Base-by-base conservation (phyloP, 805 yeast genomes). In the Blastobotrys attinorum region DNA sequence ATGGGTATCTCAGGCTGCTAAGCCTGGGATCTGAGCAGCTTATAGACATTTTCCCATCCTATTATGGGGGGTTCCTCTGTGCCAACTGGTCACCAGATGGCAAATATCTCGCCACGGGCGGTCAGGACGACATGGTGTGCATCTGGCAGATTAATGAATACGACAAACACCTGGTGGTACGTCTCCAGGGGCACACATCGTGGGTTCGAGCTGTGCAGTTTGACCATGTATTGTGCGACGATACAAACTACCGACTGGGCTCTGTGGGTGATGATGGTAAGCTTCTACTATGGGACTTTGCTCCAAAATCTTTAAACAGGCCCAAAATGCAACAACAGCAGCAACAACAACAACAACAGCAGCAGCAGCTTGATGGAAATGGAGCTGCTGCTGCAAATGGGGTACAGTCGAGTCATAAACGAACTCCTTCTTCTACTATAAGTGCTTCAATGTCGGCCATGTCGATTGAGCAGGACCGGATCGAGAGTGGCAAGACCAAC, bases 51-150 rank as follows among this genome's bases (percentile, higher is more conserved):
- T 59, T 76, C 27, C 77, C 84, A 3, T 72, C 81, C 29, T 80
- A 78, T 54, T 83, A 78, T 57, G 84, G 81, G 29, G 86, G 87
- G 0, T 62, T 81, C 8, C 60, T 73, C 23, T 71, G 76, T 50
- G 57, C 73, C 17, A 66, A 66, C 18, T 72, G 72, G 51, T 78
- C 81, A 1, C 76, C 75, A 13, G 84, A 81, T 32, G 80, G 77
- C 45, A 47, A 53, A 31, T 68, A 56, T 43, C 43, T 69, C 31
- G 62, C 60, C 10, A 59, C 69, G n/a, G 84, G 78, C 2, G 78
- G 79, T 3, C 74, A 72, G 50, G 80, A 76, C 54, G 81, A 76
- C 48, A 53, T 67, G 43, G 67, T 75, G 7, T 56, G 71, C 10
- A 55, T 75, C 3, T 73, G 67, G 58, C 70, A 70, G 27, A 49